phyloP scores from a whole-genome alignment of 805 yeast species.

The Candida quercuum region DNA sequence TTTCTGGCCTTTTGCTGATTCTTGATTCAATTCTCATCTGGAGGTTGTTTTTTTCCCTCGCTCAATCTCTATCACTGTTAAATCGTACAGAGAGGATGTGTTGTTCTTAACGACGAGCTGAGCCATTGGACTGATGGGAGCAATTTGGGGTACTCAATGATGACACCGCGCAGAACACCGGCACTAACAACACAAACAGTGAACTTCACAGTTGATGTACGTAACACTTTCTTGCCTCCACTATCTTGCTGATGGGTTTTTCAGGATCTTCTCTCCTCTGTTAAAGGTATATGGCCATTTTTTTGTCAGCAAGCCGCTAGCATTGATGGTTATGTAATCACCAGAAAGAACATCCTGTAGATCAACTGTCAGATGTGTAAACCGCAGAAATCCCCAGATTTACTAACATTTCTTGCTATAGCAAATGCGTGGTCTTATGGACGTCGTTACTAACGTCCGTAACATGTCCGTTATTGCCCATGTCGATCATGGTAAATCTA shows the following conservation, averaged over 20 bases:
- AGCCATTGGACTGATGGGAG: too few species aligned
- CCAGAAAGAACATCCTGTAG: neutral
- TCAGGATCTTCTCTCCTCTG: too few species aligned
- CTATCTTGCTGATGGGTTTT: neutral
- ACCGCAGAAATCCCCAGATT: neutral
- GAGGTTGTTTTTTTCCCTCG: neutral
- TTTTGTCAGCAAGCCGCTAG: neutral
- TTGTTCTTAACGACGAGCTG: neutral
- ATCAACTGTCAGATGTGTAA: too few species aligned
- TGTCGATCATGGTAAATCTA: conserved; percentile 99
- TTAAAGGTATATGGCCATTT: too few species aligned
- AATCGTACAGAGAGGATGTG: too few species aligned
- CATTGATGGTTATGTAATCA: neutral
- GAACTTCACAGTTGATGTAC: conserved; percentile 54
- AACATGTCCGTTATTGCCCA: conserved; percentile 99
- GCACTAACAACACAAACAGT: conserved; percentile 28
- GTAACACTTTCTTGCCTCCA: conserved; percentile 6
- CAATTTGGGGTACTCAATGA: too few species aligned
- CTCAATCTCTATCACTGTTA: too few species aligned
- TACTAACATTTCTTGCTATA: conserved; percentile 21
- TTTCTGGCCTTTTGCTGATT: neutral
- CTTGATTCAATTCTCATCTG: neutral
- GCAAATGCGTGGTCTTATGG: conserved; percentile 99
- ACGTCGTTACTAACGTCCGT: conserved; percentile 99
- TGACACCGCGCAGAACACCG: too few species aligned